Percentiles rank a stretch among this genome's conserved stretches.
Conservation (phyloP, 176 grass and related monocot species). For the Elaeis guineensis region DNA sequence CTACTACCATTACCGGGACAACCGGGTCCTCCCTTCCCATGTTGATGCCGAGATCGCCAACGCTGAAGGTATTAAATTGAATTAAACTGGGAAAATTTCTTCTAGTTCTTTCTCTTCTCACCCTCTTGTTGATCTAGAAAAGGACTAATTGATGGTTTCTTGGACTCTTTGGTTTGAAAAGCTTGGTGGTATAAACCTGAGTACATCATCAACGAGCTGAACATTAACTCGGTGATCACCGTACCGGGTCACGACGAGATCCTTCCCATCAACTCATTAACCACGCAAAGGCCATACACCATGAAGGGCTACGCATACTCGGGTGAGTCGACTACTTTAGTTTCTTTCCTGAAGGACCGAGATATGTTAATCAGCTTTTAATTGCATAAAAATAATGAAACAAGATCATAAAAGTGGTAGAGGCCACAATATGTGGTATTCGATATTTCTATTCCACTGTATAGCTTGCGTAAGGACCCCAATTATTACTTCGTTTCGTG, state of each 20-base stretch:
- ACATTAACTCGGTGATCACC: constrained; percentile 83
- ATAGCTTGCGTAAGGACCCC: too few species aligned
- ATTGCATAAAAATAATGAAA: too few species aligned
- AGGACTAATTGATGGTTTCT: too few species aligned
- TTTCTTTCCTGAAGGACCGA: too few species aligned
- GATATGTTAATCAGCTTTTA: too few species aligned
- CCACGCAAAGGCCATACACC: constrained; percentile 45
- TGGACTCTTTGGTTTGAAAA: constrained; percentile 10
- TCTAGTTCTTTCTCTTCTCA: not conserved
- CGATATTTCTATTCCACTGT: too few species aligned
- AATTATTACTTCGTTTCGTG: too few species aligned
- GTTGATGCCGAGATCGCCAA: constrained; percentile 78
- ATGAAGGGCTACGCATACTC: constrained; percentile 84
- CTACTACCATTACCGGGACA: constrained; percentile 89
- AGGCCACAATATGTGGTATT: too few species aligned
- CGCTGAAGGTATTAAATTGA: constrained; percentile 43
- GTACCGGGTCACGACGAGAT: constrained; percentile 65
- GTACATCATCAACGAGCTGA: constrained; percentile 88
- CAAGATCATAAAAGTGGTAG: too few species aligned
- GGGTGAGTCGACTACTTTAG: constrained; percentile 25
- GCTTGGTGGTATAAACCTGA: constrained; percentile 99
- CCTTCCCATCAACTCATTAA: constrained; percentile 56
- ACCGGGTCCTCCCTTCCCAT: constrained; percentile 74
- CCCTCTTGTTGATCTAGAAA: too few species aligned
- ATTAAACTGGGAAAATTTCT: not conserved